These are phyloP conservation scores for Erythrobasidium yunnanense DNA, from an alignment of 768 basidiomycete species.

Conservation along the genomic window DNA sequence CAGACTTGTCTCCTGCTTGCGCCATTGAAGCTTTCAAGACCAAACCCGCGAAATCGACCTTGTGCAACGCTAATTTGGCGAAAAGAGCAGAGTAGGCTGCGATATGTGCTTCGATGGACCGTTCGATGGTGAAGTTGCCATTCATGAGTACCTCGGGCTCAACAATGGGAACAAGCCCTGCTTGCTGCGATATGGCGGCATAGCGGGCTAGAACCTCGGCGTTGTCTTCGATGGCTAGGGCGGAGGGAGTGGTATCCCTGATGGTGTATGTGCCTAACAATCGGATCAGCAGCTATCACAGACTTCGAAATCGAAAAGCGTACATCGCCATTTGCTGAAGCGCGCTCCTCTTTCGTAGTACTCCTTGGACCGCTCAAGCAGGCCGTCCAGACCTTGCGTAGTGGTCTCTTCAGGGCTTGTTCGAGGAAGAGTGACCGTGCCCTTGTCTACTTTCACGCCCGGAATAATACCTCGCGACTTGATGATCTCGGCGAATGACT, in stretches of 20 bases:
- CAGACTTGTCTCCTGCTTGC: slow-evolving; percentile 1
- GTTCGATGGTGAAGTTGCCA: slow-evolving; percentile 20
- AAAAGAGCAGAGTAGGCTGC: slow-evolving; percentile 18
- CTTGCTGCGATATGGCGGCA: slow-evolving; percentile 49
- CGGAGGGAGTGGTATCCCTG: slow-evolving; percentile 11
- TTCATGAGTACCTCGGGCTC: slow-evolving; percentile 22
- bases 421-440: slow-evolving; percentile 3
- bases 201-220: slow-evolving; percentile 44
- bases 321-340: slow-evolving; percentile 24
- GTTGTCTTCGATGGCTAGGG: slow-evolving; percentile 16
- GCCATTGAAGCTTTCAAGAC: slow-evolving; percentile 20
- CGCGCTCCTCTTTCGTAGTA: slow-evolving; percentile 22
- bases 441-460: slow-evolving; percentile 23
- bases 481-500: slow-evolving; percentile 10
- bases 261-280: slow-evolving; percentile 11
- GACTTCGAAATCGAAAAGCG: neutral
- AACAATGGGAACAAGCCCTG: slow-evolving; percentile 22
- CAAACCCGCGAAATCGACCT: slow-evolving; percentile 18
- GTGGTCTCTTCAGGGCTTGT: slow-evolving; percentile 19
- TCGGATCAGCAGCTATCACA: neutral
- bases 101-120: slow-evolving; percentile 24
- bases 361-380: slow-evolving; percentile 3
- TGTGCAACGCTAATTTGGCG: slow-evolving; percentile 13
- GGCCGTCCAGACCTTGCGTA: slow-evolving; percentile 21
- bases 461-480: neutral